Base-by-base conservation (phyloP, 2,329 filamentous ascomycete genomes). In the Elsinoe necatrix region DNA sequence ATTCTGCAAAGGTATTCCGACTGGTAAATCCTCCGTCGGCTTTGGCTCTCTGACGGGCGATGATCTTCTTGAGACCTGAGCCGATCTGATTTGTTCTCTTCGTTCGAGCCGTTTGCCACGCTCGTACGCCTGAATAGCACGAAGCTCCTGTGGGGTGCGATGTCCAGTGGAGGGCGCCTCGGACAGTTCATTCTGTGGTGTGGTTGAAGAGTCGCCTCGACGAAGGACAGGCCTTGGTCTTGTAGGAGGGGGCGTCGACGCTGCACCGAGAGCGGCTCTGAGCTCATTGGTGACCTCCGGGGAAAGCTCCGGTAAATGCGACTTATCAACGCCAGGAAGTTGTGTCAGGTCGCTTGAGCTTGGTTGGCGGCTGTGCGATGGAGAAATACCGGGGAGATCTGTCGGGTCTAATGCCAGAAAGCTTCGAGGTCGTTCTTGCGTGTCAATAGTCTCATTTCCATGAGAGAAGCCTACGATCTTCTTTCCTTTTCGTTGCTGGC, bases 41-140 rank as follows among this genome's bases (percentile, higher is more conserved):
- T 34, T 37, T 29, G 31, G 50, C 18, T 56, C 54, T 23, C 63
- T 55, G 12, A 62, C 59, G 1, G 67, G 66, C 14, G 68, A 71
- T 6, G 57, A 57, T 16, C 61, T 59, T 48, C 68, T 59, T 6
- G 68, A 71, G 20, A 57, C 63, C 1, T 65, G 64, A 20, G 63
- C 62, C 5, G 67, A 69, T 18, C 56, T 61, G 21, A 61, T 56
- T 23, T 63, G 61, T 54, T 69, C 64, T 23, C 65, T 63, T 1
- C 59, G 57, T 54, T 70, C 67, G 20, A 69, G 58, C 4, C 63
- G 63, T 57, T 69, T 70, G n/a, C 64, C 69, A 42, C 67, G 61
- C 48, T 70, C 67, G 29, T 67, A 66, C 7, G 69, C 68, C 45
- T 67, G 63, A 9, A 61, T 60, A 7, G 65, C 66, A 16, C 65